These are phyloP conservation scores for Epichloe elymi DNA, from an alignment of 2,329 filamentous ascomycete species.

Conservation along the genomic window DNA sequence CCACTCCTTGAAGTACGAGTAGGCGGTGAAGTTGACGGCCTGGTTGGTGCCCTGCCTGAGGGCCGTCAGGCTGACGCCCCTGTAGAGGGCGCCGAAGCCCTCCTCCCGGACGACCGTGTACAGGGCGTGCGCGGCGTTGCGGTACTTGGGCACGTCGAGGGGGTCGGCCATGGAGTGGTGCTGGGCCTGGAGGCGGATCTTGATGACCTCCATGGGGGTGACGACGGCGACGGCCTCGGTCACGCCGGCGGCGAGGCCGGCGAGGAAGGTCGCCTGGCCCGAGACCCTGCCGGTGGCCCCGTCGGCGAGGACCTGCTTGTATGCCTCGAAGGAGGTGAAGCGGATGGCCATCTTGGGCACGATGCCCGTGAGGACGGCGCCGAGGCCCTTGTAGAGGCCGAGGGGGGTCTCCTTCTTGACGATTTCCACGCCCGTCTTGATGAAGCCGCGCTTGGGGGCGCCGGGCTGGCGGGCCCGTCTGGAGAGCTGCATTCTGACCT, in stretches of 20 bases:
- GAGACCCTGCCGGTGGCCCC: slow-evolving; percentile 52
- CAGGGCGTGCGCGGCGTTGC: slow-evolving; percentile 70
- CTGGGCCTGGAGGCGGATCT: slow-evolving; percentile 95
- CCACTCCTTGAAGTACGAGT: slow-evolving; percentile 78
- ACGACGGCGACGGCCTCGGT: slow-evolving; percentile 95
- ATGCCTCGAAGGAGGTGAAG: slow-evolving; percentile 93
- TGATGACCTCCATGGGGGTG: slow-evolving; percentile 98
- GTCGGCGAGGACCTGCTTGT: slow-evolving; percentile 73
- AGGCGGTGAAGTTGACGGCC: slow-evolving; percentile 97
- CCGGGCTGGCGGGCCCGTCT: slow-evolving; percentile 71
- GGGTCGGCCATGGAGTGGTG: slow-evolving; percentile 94
- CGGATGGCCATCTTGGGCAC: slow-evolving; percentile 99
- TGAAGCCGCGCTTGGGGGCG: slow-evolving; percentile 74
- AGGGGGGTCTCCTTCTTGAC: slow-evolving; percentile 76
- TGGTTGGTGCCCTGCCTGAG: slow-evolving; percentile 93
- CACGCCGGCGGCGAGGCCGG: slow-evolving; percentile 82
- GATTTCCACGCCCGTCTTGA: slow-evolving; percentile 76
- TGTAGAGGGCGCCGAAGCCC: slow-evolving; percentile 75
- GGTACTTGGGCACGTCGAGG: slow-evolving; percentile 91
- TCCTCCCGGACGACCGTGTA: slow-evolving; percentile 92
- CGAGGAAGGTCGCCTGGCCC: slow-evolving; percentile 55
- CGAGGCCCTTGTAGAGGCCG: slow-evolving; percentile 94
- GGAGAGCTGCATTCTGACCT: slow-evolving; percentile 98
- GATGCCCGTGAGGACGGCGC: slow-evolving; percentile 89
- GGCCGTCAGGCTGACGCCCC: slow-evolving; percentile 86